Conservation (phyloP, 345 rosid genomes). For the Citrus australasica region DNA sequence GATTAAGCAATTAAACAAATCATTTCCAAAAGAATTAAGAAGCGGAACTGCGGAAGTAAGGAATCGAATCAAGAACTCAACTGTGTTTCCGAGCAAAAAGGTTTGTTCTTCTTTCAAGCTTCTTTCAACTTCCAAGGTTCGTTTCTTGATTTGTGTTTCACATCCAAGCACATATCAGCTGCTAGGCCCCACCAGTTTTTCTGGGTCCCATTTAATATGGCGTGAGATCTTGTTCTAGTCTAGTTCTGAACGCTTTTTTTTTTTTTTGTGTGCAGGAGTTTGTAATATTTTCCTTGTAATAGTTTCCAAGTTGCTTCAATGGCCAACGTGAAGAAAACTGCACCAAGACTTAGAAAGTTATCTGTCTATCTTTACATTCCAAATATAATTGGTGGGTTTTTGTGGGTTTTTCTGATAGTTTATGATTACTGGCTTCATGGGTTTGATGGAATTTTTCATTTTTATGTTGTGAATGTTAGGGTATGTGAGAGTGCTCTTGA, state of each 20-base stretch:
- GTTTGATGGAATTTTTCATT: background rate
- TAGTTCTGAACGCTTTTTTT: background rate
- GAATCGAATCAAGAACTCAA: background rate
- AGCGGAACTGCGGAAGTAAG: background rate
- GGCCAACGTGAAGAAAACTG: constrained; percentile 53
- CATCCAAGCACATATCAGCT: background rate
- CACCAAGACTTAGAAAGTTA: constrained; percentile 37
- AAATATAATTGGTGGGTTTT: constrained; percentile 71
- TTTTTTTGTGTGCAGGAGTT: background rate
- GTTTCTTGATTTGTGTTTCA: background rate
- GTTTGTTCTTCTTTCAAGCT: background rate
- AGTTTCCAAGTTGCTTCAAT: constrained; percentile 25
- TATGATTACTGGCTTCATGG: background rate
- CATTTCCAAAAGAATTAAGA: no score
- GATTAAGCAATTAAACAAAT: no score
- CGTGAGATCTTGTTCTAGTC: background rate
- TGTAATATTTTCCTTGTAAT: background rate
- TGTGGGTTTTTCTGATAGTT: background rate
- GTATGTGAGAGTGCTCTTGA: constrained; percentile 71
- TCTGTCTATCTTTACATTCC: constrained; percentile 86
- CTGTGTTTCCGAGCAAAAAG: background rate
- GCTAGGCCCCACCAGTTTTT: background rate
- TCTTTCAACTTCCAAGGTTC: background rate
- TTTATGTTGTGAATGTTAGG: constrained; percentile 34
- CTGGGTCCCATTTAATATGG: constrained; percentile 10